Conservation (phyloP, 345 rosid genomes). For the Melastoma malabathricum region DNA sequence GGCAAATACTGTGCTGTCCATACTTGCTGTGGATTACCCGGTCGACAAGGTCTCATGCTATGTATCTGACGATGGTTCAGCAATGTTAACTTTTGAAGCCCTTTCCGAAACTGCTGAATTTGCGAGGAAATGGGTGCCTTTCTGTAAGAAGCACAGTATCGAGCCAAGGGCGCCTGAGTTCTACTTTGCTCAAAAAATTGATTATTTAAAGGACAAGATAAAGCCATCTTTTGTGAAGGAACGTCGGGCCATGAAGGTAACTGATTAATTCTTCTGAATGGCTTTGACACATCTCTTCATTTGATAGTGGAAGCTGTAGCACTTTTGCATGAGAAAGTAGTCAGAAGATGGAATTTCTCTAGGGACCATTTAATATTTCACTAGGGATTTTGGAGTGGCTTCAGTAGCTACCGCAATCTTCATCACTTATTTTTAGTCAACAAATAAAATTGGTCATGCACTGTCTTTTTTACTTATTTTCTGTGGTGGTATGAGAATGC, state of each 20-base stretch:
- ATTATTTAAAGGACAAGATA: slow-evolving; percentile 95
- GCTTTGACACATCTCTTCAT: background rate
- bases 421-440: too few species aligned
- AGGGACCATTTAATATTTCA: too few species aligned
- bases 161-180: slow-evolving; percentile 99
- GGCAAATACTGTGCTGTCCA: slow-evolving; percentile 96
- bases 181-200: slow-evolving; percentile 96
- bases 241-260: slow-evolving; percentile 95
- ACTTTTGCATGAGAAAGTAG: too few species aligned
- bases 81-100: slow-evolving; percentile 96
- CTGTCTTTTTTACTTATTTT: too few species aligned
- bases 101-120: slow-evolving; percentile 99
- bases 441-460: too few species aligned
- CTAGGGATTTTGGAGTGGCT: too few species aligned
- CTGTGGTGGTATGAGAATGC: too few species aligned
- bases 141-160: slow-evolving; percentile 92
- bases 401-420: too few species aligned
- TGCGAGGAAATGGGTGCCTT: slow-evolving; percentile 99
- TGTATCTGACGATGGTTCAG: slow-evolving; percentile 99
- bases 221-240: slow-evolving; percentile 98
- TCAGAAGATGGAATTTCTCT: too few species aligned
- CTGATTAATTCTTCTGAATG: slow-evolving; percentile 5
- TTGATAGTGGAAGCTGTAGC: background rate
- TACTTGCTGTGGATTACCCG: slow-evolving; percentile 96
- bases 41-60: slow-evolving; percentile 98